Evolutionary conservation across 371 early-diverging fungal species (phyloP), one percentile per base, ranked within the genome.

Genomic region (Rhizopus arrhizus): DNA sequence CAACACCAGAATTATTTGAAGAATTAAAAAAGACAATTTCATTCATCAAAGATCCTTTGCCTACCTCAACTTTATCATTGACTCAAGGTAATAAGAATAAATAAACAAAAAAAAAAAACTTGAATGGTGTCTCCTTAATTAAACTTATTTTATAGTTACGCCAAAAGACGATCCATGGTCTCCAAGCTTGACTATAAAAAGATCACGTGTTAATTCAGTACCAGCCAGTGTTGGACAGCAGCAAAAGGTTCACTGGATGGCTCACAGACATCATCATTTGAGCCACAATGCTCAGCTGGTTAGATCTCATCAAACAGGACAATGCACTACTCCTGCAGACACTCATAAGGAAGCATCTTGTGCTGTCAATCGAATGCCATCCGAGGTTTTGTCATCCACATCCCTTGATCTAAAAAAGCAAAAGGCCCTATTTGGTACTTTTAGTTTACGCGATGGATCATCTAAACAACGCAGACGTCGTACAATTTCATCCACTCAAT

Each of bases 401-500:
- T 72, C 75, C 16, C 47, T 77, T 36, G 77, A 77, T 58, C 53
- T 72, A n/a, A 69, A 72, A 45, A 77, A 77, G 53, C 72, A 66
- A 7, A 77, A 77, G 36, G 61, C 71, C 0, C 70, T 85, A 32
- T 84, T 85, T 74, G 86, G 86, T 29, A 74, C 80, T 35, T 72
- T 87, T 41, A 78, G 83, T 4, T 74, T 90, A n/a, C 85, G 87
- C 71, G 90, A 87, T 43, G 87, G 88, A 3, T 83, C 88, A 4
- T 87, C 88, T 72, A 89, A 88, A 62, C 86, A 87, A 61, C 77
- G 90, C 38, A 74, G 87, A 51, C 76, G 93, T 70, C 79, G 86
- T 32, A 82, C 84, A 6, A 74, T 81, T 32, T 84, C 85, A 11
- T 74, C 77, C 12, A 68, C 69, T 33, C 67, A 61, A 10, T 62